phyloP scores from a whole-genome alignment of 768 basidiomycete species.

The Suillus spraguei region DNA sequence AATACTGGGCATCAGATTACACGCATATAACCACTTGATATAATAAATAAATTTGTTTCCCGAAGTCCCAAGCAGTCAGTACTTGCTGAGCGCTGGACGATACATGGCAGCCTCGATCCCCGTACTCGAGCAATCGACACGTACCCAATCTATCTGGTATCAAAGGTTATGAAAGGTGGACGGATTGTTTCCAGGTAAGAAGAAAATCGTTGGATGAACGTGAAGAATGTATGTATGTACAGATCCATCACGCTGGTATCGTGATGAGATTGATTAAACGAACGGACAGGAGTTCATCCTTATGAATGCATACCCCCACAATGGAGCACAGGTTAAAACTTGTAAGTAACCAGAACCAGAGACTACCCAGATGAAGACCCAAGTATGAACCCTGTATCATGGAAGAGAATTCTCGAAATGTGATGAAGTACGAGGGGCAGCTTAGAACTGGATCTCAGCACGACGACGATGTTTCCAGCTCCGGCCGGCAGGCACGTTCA shows the following conservation, averaged over 20 bases:
- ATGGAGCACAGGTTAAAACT: not conserved
- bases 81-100: not conserved
- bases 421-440: not conserved
- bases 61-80: not conserved
- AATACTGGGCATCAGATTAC: slow-evolving; percentile 1
- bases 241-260: slow-evolving; percentile 20
- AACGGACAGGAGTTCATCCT: slow-evolving; percentile 31
- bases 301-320: slow-evolving; percentile 26
- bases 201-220: slow-evolving; percentile 12
- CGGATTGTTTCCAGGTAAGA: not conserved
- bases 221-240: slow-evolving; percentile 21
- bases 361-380: not conserved
- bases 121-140: not conserved
- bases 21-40: not conserved
- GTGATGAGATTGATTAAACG: slow-evolving; percentile 29
- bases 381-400: slow-evolving; percentile 7
- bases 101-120: not conserved
- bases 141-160: slow-evolving; percentile 6
- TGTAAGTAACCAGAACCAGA: not conserved
- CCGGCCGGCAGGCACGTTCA: not conserved
- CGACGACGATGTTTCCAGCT: slow-evolving; percentile 20
- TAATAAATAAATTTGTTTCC: not conserved
- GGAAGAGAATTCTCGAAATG: slow-evolving; percentile 3
- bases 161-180: slow-evolving; percentile 8
- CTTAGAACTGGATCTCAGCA: slow-evolving; percentile 17